Conservation (phyloP, 306 rosid genomes). For the Rosa chinensis region DNA sequence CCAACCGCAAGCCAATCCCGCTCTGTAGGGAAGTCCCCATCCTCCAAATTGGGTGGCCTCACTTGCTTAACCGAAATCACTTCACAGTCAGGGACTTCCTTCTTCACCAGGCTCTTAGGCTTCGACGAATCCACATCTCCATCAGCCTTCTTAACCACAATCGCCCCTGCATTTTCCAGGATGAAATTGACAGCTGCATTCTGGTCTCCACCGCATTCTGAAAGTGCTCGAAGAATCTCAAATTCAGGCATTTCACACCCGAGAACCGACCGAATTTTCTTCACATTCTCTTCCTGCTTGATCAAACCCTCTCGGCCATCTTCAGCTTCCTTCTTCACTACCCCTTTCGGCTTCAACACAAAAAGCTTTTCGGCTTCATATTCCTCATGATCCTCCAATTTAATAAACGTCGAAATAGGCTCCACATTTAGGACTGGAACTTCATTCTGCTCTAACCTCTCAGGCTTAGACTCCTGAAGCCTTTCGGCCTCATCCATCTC, state of each 20-base stretch:
- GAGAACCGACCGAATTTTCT: slow-evolving; percentile 16
- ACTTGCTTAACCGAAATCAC: neutral
- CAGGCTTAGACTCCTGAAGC: neutral
- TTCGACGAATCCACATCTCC: neutral
- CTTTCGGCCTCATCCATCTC: neutral
- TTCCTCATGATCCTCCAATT: neutral
- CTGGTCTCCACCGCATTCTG: slow-evolving; percentile 1
- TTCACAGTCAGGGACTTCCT: slow-evolving; percentile 13
- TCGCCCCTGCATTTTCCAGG: slow-evolving; percentile 7
- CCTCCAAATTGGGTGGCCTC: slow-evolving; percentile 37
- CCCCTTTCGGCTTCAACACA: neutral
- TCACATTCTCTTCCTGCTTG: slow-evolving; percentile 12
- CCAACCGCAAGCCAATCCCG: slow-evolving; percentile 66
- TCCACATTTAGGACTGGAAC: neutral
- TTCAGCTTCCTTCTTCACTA: neutral
- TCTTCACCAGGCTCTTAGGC: slow-evolving; percentile 3
- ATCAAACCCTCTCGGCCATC: neutral
- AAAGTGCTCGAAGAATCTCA: slow-evolving; percentile 5
- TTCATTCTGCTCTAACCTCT: neutral
- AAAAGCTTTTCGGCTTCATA: neutral
- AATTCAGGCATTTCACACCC: slow-evolving; percentile 22
- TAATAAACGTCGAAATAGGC: slow-evolving; percentile 5
- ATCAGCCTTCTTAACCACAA: slow-evolving; percentile 42
- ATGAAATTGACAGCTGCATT: slow-evolving; percentile 22
- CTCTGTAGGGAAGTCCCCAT: slow-evolving; percentile 66